phyloP scores from a whole-genome alignment of 169 alveolate species.

The Cryptosporidium muris region DNA sequence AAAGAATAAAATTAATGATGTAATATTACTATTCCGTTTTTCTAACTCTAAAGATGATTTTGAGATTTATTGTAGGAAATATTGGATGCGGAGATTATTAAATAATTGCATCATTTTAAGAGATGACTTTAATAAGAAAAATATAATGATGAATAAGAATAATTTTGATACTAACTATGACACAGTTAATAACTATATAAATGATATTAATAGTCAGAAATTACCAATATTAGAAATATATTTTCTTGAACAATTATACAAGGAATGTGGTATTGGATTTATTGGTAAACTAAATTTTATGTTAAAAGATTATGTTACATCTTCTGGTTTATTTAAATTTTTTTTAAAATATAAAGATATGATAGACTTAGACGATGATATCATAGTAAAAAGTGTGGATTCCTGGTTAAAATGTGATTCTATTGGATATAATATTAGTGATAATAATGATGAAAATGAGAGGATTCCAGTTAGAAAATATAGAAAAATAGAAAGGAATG shows the following conservation, averaged over 20 bases:
- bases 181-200: no score
- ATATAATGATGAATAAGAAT: no score
- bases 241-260: slow-evolving; percentile 35
- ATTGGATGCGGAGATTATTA: slow-evolving; percentile 19
- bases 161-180: no score
- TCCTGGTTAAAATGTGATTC: not conserved
- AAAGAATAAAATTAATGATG: slow-evolving; percentile 14
- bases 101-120: slow-evolving; percentile 2
- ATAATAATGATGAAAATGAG: no score
- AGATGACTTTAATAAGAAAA: slow-evolving; percentile 1
- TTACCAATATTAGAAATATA: slow-evolving; percentile 28
- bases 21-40: slow-evolving; percentile 25
- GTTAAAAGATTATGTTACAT: slow-evolving; percentile 31
- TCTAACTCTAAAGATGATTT: slow-evolving; percentile 37
- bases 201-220: not conserved
- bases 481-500: no score
- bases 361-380: no score
- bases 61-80: slow-evolving; percentile 17
- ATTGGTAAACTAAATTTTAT: slow-evolving; percentile 39
- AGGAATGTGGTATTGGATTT: slow-evolving; percentile 57
- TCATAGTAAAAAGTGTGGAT: no score
- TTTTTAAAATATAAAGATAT: not conserved
- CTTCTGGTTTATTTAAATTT: slow-evolving; percentile 39
- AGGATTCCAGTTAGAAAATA: no score
- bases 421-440: not conserved